Percentiles rank a stretch among this genome's conserved stretches.
Conservation (phyloP, 768 basidiomycete genomes). For the Pisolithus microcarpus region DNA sequence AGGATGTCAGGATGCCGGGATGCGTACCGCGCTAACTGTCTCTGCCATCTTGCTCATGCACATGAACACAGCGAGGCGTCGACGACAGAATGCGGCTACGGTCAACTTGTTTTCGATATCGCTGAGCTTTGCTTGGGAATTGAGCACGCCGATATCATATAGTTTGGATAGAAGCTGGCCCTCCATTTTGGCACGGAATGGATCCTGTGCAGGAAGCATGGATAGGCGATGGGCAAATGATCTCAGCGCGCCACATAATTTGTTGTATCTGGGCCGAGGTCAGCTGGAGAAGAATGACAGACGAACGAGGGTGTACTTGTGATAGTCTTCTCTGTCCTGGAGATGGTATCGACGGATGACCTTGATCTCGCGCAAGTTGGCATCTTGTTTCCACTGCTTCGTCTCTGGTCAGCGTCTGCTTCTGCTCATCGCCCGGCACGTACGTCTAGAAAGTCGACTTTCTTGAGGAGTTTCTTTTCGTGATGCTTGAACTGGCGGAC, state of each 20-base stretch:
- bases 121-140: slow-evolving; percentile 78
- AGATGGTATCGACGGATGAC: slow-evolving; percentile 95
- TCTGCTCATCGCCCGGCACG: slow-evolving; percentile 17
- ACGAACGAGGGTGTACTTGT: slow-evolving; percentile 49
- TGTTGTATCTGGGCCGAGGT: slow-evolving; percentile 68
- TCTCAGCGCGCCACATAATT: slow-evolving; percentile 81
- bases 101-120: slow-evolving; percentile 94
- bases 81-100: slow-evolving; percentile 88
- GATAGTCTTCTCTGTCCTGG: slow-evolving; percentile 89
- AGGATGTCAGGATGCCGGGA: not conserved
- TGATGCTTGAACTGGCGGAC: slow-evolving; percentile 95
- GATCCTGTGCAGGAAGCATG: slow-evolving; percentile 82
- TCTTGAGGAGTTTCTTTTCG: slow-evolving; percentile 90
- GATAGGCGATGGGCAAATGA: slow-evolving; percentile 83
- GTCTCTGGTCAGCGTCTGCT: slow-evolving; percentile 1
- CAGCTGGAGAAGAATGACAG: not conserved
- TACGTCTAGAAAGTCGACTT: slow-evolving; percentile 95
- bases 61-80: slow-evolving; percentile 88
- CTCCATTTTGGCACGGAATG: slow-evolving; percentile 80
- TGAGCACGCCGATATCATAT: slow-evolving; percentile 95
- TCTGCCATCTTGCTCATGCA: slow-evolving; percentile 92
- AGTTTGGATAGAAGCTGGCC: slow-evolving; percentile 84
- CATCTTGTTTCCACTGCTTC: slow-evolving; percentile 92
- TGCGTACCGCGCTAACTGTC: slow-evolving; percentile 83
- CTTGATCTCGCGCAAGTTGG: slow-evolving; percentile 81